Evolutionary conservation across 371 early-diverging fungal genomes (phyloP).

Genomic region (Catenaria anguillulae): DNA sequence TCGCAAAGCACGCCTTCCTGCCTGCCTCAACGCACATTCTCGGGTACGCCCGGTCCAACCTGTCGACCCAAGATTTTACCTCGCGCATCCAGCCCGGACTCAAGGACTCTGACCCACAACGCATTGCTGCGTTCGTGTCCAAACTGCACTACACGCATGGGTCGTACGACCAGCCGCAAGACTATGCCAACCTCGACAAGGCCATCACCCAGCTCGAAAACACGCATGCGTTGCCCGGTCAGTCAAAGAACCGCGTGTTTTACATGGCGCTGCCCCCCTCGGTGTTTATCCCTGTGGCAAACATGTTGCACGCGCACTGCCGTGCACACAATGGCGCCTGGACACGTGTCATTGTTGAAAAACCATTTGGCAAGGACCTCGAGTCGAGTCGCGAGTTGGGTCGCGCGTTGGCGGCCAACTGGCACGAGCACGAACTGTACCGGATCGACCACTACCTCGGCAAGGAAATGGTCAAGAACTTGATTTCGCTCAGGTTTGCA

Average conservation of each 20-base stretch:
- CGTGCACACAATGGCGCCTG: conserved; percentile 33
- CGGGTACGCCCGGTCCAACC: conserved; percentile 88
- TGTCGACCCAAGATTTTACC: conserved; percentile 59
- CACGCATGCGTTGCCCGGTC: conserved; percentile 12
- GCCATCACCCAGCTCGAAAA: conserved; percentile 38
- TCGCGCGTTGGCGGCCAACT: conserved; percentile 48
- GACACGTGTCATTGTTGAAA: conserved; percentile 86
- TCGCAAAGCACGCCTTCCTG: conserved; percentile 59
- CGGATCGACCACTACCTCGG: conserved; percentile 98
- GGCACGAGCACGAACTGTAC: conserved; percentile 81
- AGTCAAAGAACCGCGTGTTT: conserved; percentile 49
- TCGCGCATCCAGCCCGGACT: conserved; percentile 52
- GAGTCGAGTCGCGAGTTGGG: conserved; percentile 60
- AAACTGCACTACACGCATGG: conserved; percentile 74
- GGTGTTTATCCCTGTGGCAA: conserved; percentile 74
- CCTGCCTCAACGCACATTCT: conserved; percentile 59
- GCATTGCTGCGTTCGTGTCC: conserved; percentile 52
- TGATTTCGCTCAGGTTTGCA: conserved; percentile 84
- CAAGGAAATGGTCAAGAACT: conserved; percentile 98
- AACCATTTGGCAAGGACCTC: conserved; percentile 95
- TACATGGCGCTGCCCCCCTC: conserved; percentile 98
- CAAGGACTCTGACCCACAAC: conserved; percentile 40
- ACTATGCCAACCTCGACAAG: conserved; percentile 46
- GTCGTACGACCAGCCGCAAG: conserved; percentile 67
- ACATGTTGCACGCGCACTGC: conserved; percentile 46